A percentile compares a stretch with the other conserved stretches of the same genome.
These are phyloP conservation scores for Coemansia sp. DNA, from an alignment of 192 early-diverging fungal species.

Conservation along the genomic window DNA sequence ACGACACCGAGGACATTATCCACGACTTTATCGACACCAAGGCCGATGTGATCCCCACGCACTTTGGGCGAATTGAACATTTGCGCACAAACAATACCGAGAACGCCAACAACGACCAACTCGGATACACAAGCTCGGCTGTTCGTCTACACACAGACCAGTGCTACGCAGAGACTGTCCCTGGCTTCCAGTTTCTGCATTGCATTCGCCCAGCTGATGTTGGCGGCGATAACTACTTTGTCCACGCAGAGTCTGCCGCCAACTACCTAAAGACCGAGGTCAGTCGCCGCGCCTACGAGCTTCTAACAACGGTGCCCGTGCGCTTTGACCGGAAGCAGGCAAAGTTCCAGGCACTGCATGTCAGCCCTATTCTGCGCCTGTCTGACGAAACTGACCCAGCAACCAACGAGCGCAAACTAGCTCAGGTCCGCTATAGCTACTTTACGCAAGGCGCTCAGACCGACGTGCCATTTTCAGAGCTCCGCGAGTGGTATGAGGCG, in stretches of 20 bases:
- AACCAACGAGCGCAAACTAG: slow-evolving; percentile 29
- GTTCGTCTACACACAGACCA: slow-evolving; percentile 52
- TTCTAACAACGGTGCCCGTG: slow-evolving; percentile 51
- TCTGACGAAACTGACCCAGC: slow-evolving; percentile 16
- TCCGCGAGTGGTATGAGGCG: slow-evolving; percentile 54
- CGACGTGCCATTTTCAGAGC: slow-evolving; percentile 40
- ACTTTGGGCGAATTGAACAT: slow-evolving; percentile 56
- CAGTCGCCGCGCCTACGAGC: slow-evolving; percentile 47
- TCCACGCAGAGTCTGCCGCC: slow-evolving; percentile 52
- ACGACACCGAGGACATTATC: slow-evolving; percentile 52
- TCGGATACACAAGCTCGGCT: slow-evolving; percentile 51
- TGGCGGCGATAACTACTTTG: slow-evolving; percentile 55
- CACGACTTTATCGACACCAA: slow-evolving; percentile 49
- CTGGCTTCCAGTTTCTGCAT: slow-evolving; percentile 54
- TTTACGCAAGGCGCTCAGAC: slow-evolving; percentile 51
- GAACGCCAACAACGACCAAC: slow-evolving; percentile 54
- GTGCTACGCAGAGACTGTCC: slow-evolving; percentile 43
- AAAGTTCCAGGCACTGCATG: slow-evolving; percentile 44
- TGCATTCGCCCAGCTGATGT: slow-evolving; percentile 51
- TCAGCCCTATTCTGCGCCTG: slow-evolving; percentile 44
- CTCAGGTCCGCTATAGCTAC: slow-evolving; percentile 52
- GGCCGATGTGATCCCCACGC: slow-evolving; percentile 47
- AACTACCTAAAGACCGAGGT: slow-evolving; percentile 53
- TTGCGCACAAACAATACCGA: slow-evolving; percentile 52
- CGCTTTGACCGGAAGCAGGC: slow-evolving; percentile 51